Evolutionary conservation across 257 asterid species (phyloP).

Genomic region (Ophiorrhiza pumila): DNA sequence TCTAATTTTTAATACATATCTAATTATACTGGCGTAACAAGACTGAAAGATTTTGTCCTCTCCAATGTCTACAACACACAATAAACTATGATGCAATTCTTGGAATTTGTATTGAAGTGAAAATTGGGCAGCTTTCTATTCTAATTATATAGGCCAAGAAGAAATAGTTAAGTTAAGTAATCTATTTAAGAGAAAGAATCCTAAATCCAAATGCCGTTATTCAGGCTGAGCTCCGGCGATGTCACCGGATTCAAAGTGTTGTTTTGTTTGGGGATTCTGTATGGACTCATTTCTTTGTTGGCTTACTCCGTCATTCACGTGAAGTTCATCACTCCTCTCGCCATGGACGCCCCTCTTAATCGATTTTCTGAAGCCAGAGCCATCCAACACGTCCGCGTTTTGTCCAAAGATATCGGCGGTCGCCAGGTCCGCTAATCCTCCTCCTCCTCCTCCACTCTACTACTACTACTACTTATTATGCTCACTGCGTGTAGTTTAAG

Average conservation of each 20-base stretch:
- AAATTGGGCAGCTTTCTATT: no score
- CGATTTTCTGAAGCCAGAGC: conserved; percentile 96
- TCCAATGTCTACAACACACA: no score
- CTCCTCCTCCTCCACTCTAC: neutral
- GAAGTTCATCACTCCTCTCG: conserved; percentile 82
- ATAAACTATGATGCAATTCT: no score
- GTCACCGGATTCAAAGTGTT: conserved; percentile 66
- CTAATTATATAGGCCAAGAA: no score
- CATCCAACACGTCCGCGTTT: conserved; percentile 83
- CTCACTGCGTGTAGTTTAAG: neutral
- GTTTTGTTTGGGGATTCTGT: conserved; percentile 43
- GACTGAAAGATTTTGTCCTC: no score
- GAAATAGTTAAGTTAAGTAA: no score
- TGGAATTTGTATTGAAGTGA: no score
- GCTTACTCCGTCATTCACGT: conserved; percentile 56
- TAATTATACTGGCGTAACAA: no score
- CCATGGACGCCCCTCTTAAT: conserved; percentile 71
- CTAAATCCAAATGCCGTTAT: conserved; percentile 61
- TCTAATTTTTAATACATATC: no score
- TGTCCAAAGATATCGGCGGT: conserved; percentile 82
- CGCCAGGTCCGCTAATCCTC: conserved; percentile 61
- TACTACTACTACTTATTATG: no score
- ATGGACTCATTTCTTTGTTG: conserved; percentile 48
- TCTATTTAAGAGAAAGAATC: no score
- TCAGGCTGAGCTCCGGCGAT: conserved; percentile 59